Base-by-base conservation (phyloP, 768 basidiomycete genomes). In the Kwoniella newhampshirensis region DNA sequence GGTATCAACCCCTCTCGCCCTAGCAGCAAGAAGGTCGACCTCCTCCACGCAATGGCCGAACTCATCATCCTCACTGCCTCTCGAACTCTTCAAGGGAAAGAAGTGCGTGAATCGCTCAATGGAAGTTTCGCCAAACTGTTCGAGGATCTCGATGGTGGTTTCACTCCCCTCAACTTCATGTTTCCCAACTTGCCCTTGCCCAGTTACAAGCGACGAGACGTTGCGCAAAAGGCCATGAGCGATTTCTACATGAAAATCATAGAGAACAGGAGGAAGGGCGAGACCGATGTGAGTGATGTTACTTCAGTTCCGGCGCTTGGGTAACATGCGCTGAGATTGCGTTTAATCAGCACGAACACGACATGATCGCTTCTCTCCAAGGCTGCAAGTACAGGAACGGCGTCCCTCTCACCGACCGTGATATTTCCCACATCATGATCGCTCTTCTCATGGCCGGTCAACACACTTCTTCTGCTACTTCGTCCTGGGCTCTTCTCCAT, bases 381-480 rank as follows among this genome's bases (percentile, higher is more conserved):
- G 81, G 85, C 59, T 88, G 92, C 73, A 82, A 80, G 48, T 98
- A 99, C 79, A 87, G 88, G 62, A 81, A 83, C 65, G 96, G 96
- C 54, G 81, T 82, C 42, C 72, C 81, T 1, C 81, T 98, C 37
- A 82, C 81, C 59, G 92, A 99, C 71, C 86, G 88, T 64, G 91
- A 98, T 76, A 87, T 98, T 58, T 92, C 96, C 0, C 96, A 98
- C 74, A 93, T 99, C 73, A 86, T 99, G 87, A 99, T 97, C 70
- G 96, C 96, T 15, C 83, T 99, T 43, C 85, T 99, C 62, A 98
- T 99, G 96, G 96, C 96, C 41, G 96, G 96, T 36, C 96, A 99
- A 79, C 96, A 99, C 78, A 99, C 96, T 0, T 90, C 88, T 67
- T 96, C 96, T 13, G 87, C 96, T 1, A 87, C 90, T 20, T 86